These are phyloP conservation scores for Candida quercuum DNA, from an alignment of 805 yeast species.

Conservation along the genomic window DNA sequence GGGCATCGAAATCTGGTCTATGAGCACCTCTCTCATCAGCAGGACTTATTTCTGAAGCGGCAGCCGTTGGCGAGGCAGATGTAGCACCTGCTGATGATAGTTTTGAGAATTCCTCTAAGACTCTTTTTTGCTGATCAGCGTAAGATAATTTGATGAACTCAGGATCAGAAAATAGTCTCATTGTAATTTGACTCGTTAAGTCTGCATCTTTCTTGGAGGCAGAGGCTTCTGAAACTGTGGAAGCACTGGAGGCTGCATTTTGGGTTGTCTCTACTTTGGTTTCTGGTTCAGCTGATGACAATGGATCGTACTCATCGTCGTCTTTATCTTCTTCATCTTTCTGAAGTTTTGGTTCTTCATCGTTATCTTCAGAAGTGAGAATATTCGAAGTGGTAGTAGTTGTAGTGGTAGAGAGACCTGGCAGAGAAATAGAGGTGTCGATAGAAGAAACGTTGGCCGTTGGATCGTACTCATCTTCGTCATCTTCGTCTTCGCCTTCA, in stretches of 20 bases:
- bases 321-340: slow-evolving; percentile 8
- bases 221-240: slow-evolving; percentile 13
- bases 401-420: no score
- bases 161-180: slow-evolving; percentile 27
- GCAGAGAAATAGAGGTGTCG: neutral
- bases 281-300: neutral
- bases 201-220: slow-evolving; percentile 9
- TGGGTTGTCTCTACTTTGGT: neutral
- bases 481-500: slow-evolving; percentile 3
- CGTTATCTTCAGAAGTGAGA: neutral
- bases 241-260: slow-evolving; percentile 5
- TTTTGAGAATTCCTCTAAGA: slow-evolving; percentile 29
- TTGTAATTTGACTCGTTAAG: slow-evolving; percentile 8
- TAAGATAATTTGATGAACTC: slow-evolving; percentile 30
- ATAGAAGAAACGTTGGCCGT: neutral
- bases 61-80: slow-evolving; percentile 21
- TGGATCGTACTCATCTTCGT: slow-evolving; percentile 14
- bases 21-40: slow-evolving; percentile 26
- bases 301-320: slow-evolving; percentile 16
- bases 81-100: slow-evolving; percentile 27
- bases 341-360: neutral
- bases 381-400: no score
- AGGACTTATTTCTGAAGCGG: slow-evolving; percentile 7
- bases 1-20: slow-evolving; percentile 53
- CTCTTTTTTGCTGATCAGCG: slow-evolving; percentile 27